Evolutionary conservation across 2,329 filamentous ascomycete species (phyloP).

Genomic region (Cladosporium sp.): DNA sequence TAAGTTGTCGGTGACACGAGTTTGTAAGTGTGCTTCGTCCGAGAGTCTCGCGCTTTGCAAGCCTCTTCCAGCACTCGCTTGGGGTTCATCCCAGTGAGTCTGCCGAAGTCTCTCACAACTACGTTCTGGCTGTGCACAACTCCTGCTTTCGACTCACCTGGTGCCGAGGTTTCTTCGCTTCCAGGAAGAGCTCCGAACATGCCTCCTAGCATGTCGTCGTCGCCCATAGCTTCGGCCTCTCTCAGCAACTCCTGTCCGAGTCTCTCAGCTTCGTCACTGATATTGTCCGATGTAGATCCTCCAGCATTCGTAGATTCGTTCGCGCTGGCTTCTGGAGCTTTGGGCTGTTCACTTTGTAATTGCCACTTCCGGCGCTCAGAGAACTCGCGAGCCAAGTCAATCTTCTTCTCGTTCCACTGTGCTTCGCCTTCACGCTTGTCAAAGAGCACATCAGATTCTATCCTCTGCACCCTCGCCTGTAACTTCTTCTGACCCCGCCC

Average conservation of each 20-base stretch:
- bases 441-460: constrained; percentile 65
- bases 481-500: constrained; percentile 62
- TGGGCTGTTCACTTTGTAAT: constrained; percentile 23
- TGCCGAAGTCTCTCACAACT: constrained; percentile 78
- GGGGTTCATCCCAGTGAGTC: constrained; percentile 74
- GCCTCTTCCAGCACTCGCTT: constrained; percentile 78
- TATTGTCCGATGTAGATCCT: constrained; percentile 38
- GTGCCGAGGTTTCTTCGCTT: neutral
- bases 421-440: constrained; percentile 49
- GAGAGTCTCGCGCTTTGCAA: constrained; percentile 77
- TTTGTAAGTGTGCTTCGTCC: constrained; percentile 66
- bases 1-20: constrained; percentile 72
- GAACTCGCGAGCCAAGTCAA: constrained; percentile 43
- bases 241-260: constrained; percentile 33
- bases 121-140: constrained; percentile 48
- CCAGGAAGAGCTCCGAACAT: constrained; percentile 53
- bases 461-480: constrained; percentile 70
- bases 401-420: constrained; percentile 47
- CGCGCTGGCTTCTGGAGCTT: neutral
- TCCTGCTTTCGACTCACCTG: constrained; percentile 7
- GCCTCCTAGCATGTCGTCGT: constrained; percentile 56
- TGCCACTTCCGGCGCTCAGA: constrained; percentile 37
- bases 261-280: constrained; percentile 52
- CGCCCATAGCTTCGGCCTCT: constrained; percentile 54
- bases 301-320: neutral